Conservation (phyloP, 2,329 filamentous ascomycete species). For the Chaetomium sp. region DNA sequence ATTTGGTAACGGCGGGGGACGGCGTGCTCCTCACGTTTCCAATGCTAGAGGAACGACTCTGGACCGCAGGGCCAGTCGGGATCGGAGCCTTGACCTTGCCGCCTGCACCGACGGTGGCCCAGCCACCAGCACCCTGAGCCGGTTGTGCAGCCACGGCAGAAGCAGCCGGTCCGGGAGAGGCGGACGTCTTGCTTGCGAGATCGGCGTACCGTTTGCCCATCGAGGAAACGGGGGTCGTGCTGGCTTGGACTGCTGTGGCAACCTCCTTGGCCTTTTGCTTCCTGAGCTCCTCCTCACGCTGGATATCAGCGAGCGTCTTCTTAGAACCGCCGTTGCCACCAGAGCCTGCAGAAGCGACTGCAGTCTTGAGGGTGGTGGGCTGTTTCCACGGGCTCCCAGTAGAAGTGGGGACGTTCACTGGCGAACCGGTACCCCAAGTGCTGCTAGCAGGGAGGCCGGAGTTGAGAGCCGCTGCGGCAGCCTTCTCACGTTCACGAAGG, state of each 20-base stretch:
- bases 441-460: slow-evolving; percentile 74
- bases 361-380: slow-evolving; percentile 44
- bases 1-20: slow-evolving; percentile 41
- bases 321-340: slow-evolving; percentile 42
- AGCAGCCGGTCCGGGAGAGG: slow-evolving; percentile 36
- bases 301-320: slow-evolving; percentile 93
- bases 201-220: slow-evolving; percentile 88
- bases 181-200: slow-evolving; percentile 68
- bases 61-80: slow-evolving; percentile 52
- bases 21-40: slow-evolving; percentile 36
- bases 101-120: slow-evolving; percentile 91
- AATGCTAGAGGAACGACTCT: slow-evolving; percentile 40
- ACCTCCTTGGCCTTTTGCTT: slow-evolving; percentile 65
- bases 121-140: slow-evolving; percentile 47
- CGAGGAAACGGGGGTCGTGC: slow-evolving; percentile 39
- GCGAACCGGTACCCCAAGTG: slow-evolving; percentile 80
- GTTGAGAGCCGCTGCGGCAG: slow-evolving; percentile 52
- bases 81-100: slow-evolving; percentile 80
- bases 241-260: slow-evolving; percentile 38
- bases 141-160: slow-evolving; percentile 34
- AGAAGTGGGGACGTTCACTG: slow-evolving; percentile 45
- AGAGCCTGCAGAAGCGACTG: slow-evolving; percentile 26
- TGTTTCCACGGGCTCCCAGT: slow-evolving; percentile 60
- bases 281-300: slow-evolving; percentile 86
- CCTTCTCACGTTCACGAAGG: slow-evolving; percentile 54